Percentiles rank a stretch among this genome's conserved stretches.
Conservation (phyloP, 176 grass and related monocot species). For the Aegilops tauschii region DNA sequence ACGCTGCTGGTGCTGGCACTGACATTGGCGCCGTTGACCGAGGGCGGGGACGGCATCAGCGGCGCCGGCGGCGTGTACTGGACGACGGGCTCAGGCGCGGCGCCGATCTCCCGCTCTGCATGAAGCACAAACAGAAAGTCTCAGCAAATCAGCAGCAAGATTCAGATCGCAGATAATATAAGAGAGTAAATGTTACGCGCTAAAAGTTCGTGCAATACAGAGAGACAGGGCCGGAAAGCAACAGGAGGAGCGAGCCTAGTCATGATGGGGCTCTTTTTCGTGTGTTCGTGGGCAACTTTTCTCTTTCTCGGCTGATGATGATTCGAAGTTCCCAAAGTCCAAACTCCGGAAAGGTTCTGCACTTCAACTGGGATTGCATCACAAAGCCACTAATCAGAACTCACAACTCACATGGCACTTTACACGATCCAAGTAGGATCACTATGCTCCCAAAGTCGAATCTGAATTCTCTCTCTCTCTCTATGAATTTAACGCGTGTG, state of each 20-base stretch:
- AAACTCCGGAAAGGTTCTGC: slow-evolving; percentile 41
- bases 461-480: no score
- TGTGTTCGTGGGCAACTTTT: slow-evolving; percentile 28
- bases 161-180: background rate
- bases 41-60: background rate
- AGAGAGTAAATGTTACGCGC: slow-evolving; percentile 16
- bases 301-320: slow-evolving; percentile 29
- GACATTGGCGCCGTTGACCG: slow-evolving; percentile 3
- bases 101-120: slow-evolving; percentile 54
- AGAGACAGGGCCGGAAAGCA: slow-evolving; percentile 38
- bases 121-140: background rate
- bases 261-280: slow-evolving; percentile 37
- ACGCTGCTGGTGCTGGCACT: slow-evolving; percentile 36
- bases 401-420: background rate
- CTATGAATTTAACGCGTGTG: background rate
- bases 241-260: background rate
- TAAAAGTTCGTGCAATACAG: slow-evolving; percentile 13
- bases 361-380: slow-evolving; percentile 22
- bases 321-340: slow-evolving; percentile 24
- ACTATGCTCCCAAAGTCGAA: background rate
- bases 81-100: slow-evolving; percentile 8
- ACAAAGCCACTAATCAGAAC: slow-evolving; percentile 34
- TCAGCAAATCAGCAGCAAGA: slow-evolving; percentile 22
- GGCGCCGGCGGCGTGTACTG: slow-evolving; percentile 40
- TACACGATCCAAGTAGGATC: background rate